Evolutionary conservation across 2,329 filamentous ascomycete genomes (phyloP), one percentile per base, ranked within the genome.

Genomic region (Claviceps cyperi): DNA sequence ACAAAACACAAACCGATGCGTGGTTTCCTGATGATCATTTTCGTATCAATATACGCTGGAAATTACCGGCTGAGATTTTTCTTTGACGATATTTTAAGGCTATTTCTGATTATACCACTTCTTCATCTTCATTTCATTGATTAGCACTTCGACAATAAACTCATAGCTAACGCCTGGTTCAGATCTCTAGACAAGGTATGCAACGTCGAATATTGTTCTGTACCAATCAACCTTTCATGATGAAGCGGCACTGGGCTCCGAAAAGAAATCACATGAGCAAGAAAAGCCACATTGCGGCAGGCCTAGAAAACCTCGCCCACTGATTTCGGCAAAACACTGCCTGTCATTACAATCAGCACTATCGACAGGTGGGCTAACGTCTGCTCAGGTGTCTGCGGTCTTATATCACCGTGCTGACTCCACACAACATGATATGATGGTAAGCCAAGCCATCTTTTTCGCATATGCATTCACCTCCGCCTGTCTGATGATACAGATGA

Each of bases 301-400:
- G 89, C 89, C 87, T 95, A 94, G 88, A 94, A 95, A 95, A 94
- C 90, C 89, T 94, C 81, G 88, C 86, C 89, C 86, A 91, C 89
- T 94, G 89, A 94, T 71, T 60, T 36, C 53, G 51, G 55, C 53
- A 56, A 46, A 50, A 50, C 58, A 51, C 21, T 49, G 56, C 50
- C 48, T 53, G 5, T 35, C 14, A 1, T 43, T 44, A 1, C 24
- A 24, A 24, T 40, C 17, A 17, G 17, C 35, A 4, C 19, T 44
- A 14, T 32, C 6, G 22, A 22, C 15, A 13, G 5, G 19, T 9
- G 1, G 17, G 24, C 47, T 49, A 24, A 49, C 14, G 41, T 15
- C 5, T 37, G 15, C 11, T 6, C 8, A 21, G 38, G 46, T 49
- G 47, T 48, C 47, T 36, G 2, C 2, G 2, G 9, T 17, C 1